Conservation (phyloP, 352 stramenopile species). For the Phytopythium vexans region DNA sequence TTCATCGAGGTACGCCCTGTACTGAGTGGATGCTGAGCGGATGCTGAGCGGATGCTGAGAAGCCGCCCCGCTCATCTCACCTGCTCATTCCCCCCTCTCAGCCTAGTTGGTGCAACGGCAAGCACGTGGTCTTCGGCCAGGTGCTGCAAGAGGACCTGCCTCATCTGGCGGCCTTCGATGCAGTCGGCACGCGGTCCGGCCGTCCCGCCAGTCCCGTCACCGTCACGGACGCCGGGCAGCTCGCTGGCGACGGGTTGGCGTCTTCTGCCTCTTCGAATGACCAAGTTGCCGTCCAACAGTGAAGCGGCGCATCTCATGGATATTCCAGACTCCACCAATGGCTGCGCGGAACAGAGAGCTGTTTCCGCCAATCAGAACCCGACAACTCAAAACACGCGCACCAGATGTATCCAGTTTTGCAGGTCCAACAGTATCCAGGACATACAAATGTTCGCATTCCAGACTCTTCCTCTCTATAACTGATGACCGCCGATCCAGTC, state of each 20-base stretch:
- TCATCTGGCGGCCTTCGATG: constrained; percentile 45
- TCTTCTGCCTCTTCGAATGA: too few relatives aligned
- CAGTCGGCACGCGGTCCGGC: constrained; percentile 42
- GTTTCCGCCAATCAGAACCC: constrained; percentile 46
- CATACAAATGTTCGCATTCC: constrained; percentile 3
- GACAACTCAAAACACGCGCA: constrained; percentile 41
- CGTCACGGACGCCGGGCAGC: constrained; percentile 56
- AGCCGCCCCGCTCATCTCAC: neutral
- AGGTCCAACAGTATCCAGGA: neutral
- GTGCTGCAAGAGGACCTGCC: constrained; percentile 80
- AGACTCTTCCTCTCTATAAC: constrained; percentile 5
- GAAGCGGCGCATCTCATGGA: too few relatives aligned
- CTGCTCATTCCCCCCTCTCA: constrained; percentile 18
- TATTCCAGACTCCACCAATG: too few relatives aligned
- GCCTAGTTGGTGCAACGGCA: constrained; percentile 92
- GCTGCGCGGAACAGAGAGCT: too few relatives aligned
- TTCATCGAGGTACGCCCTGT: constrained; percentile 47
- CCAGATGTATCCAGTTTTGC: neutral
- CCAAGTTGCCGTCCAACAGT: too few relatives aligned
- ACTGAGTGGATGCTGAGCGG: too few relatives aligned
- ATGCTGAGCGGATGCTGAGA: too few relatives aligned
- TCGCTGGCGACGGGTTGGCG: constrained; percentile 20
- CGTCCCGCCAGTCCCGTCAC: constrained; percentile 44
- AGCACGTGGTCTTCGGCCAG: constrained; percentile 98
- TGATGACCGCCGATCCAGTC: neutral